phyloP scores from a whole-genome alignment of 176 grass and related monocot genomes.

The Cocos nucifera region DNA sequence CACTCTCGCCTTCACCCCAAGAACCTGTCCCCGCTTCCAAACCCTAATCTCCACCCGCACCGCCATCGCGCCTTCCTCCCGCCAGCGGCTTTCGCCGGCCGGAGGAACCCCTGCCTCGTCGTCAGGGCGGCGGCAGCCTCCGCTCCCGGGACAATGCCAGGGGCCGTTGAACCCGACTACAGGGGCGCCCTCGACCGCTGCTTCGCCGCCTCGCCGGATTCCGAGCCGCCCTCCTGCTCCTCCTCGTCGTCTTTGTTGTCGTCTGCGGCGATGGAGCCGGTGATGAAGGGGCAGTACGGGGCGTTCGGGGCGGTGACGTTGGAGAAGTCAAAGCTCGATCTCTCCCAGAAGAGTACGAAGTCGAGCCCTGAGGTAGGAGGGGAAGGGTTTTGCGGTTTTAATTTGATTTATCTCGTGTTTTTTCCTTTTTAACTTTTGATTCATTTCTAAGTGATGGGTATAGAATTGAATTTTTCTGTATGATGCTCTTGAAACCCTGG shows the following conservation, averaged over 20 bases:
- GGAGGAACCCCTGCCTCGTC: constrained; percentile 15
- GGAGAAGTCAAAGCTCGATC: constrained; percentile 66
- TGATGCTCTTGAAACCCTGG: too few species aligned
- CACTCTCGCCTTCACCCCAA: neutral
- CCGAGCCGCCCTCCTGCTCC: constrained; percentile 18
- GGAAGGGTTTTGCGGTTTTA: neutral
- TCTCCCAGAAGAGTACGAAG: constrained; percentile 41
- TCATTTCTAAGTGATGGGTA: too few species aligned
- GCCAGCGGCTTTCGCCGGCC: neutral
- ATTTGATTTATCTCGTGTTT: too few species aligned
- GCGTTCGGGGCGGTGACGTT: constrained; percentile 47
- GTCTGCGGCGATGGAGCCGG: constrained; percentile 21
- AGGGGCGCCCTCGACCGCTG: constrained; percentile 32
- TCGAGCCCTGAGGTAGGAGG: constrained; percentile 55
- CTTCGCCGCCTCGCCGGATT: constrained; percentile 29
- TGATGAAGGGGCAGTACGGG: constrained; percentile 55
- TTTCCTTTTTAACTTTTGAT: too few species aligned
- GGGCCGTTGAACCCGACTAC: constrained; percentile 19
- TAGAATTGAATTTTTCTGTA: too few species aligned
- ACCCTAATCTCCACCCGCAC: constrained; percentile 38
- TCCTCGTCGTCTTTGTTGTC: constrained; percentile 18
- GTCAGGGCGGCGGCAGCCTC: constrained; percentile 1
- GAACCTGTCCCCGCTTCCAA: neutral
- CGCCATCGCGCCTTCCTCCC: constrained; percentile 26
- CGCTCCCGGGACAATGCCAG: constrained; percentile 19